phyloP scores from a whole-genome alignment of 257 asterid genomes.

The Lavandula angustifolia region DNA sequence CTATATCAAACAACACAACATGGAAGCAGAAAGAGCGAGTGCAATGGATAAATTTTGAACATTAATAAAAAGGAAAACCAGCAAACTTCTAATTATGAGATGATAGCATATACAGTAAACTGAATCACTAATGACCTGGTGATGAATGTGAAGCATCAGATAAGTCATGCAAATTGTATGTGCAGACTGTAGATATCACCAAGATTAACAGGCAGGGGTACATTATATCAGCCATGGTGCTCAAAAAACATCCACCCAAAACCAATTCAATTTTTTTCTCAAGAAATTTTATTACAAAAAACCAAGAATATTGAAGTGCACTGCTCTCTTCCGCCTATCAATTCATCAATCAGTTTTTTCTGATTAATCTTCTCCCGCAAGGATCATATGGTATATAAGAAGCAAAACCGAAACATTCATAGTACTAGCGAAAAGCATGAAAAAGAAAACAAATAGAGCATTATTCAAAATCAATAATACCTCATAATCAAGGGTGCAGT shows the following conservation, averaged over 20 bases:
- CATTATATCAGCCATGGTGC: no score
- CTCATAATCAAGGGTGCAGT: conserved; percentile 85
- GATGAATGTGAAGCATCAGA: conserved; percentile 9
- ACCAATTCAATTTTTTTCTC: neutral
- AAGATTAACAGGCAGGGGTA: neutral
- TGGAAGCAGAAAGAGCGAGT: conserved; percentile 5
- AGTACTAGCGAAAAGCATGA: neutral
- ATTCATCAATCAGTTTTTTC: neutral
- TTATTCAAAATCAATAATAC: conserved; percentile 35
- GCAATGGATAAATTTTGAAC: neutral
- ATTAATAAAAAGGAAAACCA: conserved; percentile 4
- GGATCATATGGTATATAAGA: neutral
- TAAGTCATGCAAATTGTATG: neutral
- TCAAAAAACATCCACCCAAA: neutral
- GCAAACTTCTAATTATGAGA: neutral
- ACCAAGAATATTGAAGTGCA: neutral
- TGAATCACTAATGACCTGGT: neutral
- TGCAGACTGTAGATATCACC: neutral
- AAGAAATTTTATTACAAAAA: no score
- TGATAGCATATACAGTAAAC: neutral
- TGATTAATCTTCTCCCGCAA: conserved; percentile 17
- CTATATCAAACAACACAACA: neutral
- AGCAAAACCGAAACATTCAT: neutral
- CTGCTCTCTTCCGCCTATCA: neutral
- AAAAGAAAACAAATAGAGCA: neutral